These are phyloP conservation scores for Pythium myriotylum DNA, from an alignment of 352 stramenopile species.

Conservation along the genomic window DNA sequence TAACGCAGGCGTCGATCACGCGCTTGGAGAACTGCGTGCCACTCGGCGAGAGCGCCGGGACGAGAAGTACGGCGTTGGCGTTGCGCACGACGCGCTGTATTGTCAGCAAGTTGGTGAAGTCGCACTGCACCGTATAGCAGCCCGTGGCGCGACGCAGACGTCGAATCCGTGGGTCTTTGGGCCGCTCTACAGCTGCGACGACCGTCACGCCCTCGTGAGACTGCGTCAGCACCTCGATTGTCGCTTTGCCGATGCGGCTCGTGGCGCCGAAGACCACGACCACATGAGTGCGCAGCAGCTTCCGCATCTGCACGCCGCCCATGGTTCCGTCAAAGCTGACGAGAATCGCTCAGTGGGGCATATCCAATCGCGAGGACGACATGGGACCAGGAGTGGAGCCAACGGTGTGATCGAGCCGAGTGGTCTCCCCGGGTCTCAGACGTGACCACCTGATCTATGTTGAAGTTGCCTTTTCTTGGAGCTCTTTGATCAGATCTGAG, in stretches of 20 bases:
- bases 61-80: slow-evolving; percentile 63
- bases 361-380: not conserved
- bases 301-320: slow-evolving; percentile 49
- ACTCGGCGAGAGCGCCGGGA: slow-evolving; percentile 58
- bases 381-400: slow-evolving; percentile 7
- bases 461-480: not conserved
- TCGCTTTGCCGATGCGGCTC: slow-evolving; percentile 60
- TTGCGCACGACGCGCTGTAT: slow-evolving; percentile 69
- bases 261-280: slow-evolving; percentile 81
- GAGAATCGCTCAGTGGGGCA: not conserved
- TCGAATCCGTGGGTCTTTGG: slow-evolving; percentile 49
- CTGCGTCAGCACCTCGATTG: slow-evolving; percentile 51
- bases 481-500: not conserved
- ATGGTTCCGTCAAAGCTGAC: slow-evolving; percentile 3
- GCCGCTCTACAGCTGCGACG: slow-evolving; percentile 58
- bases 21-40: slow-evolving; percentile 68
- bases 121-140: slow-evolving; percentile 61
- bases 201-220: slow-evolving; percentile 51
- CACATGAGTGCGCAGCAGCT: slow-evolving; percentile 56
- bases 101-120: slow-evolving; percentile 48
- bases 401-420: not conserved
- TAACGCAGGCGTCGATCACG: slow-evolving; percentile 56
- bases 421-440: not conserved
- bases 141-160: slow-evolving; percentile 56
- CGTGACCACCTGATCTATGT: not conserved